Percentiles rank a stretch among this genome's conserved stretches.
Evolutionary conservation across 176 grass and related monocot species (phyloP).

Genomic region (Paspalum vaginatum): DNA sequence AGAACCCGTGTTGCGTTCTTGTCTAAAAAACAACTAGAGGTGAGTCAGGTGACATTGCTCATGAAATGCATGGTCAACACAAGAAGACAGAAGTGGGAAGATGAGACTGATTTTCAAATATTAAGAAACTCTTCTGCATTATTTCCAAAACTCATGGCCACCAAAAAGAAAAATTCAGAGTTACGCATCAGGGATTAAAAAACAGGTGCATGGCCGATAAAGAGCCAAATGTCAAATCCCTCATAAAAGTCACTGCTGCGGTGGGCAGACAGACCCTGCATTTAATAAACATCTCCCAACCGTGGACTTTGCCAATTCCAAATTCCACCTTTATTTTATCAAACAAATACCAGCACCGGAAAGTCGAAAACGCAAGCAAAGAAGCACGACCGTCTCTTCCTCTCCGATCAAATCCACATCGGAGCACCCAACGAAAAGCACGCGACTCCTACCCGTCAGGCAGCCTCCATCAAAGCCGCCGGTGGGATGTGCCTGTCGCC

Average conservation of each 20-base stretch:
- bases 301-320: conserved; percentile 40
- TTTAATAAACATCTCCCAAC: conserved; percentile 30
- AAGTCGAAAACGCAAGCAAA: background rate
- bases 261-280: conserved; percentile 10
- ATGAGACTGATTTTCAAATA: conserved; percentile 1
- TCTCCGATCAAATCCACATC: conserved; percentile 56
- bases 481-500: conserved; percentile 34
- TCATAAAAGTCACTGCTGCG: background rate
- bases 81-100: background rate
- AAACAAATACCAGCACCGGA: conserved; percentile 7
- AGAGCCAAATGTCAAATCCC: conserved; percentile 42
- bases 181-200: background rate
- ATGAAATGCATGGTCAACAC: background rate
- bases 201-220: conserved; percentile 14
- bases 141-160: background rate
- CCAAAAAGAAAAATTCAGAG: background rate
- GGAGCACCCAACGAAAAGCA: conserved; percentile 35
- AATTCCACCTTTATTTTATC: background rate
- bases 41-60: background rate
- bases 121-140: background rate
- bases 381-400: conserved; percentile 7
- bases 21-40: too few relatives aligned
- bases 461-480: conserved; percentile 29
- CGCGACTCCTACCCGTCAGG: conserved; percentile 30
- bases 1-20: too few relatives aligned